These are phyloP conservation scores for Alternaria infectoria DNA, from an alignment of 2,329 filamentous ascomycete species.

Conservation along the genomic window DNA sequence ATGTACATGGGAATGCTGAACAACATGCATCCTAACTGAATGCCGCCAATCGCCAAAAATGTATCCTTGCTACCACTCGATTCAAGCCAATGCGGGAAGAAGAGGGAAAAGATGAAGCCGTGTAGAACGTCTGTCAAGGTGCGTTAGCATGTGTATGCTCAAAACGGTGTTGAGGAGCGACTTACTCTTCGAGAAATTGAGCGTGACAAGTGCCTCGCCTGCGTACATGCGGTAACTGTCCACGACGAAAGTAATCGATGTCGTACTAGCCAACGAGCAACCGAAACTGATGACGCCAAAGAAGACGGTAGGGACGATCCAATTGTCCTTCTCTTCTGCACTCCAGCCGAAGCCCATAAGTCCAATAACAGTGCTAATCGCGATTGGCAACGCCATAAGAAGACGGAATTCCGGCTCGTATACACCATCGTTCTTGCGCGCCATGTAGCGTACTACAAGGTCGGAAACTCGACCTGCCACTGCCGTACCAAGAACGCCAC, in stretches of 20 bases:
- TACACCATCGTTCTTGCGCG: constrained; percentile 84
- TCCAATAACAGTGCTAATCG: constrained; percentile 78
- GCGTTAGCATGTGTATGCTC: constrained; percentile 9
- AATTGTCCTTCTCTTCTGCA: constrained; percentile 73
- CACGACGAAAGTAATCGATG: constrained; percentile 90
- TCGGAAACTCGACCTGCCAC: constrained; percentile 90
- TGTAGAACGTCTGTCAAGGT: constrained; percentile 72
- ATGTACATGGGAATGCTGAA: constrained; percentile 91
- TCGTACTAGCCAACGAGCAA: constrained; percentile 87
- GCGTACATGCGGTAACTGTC: constrained; percentile 94
- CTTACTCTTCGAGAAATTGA: constrained; percentile 89
- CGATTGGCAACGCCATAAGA: constrained; percentile 75
- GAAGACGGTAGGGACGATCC: constrained; percentile 93
- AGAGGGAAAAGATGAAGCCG: constrained; percentile 85
- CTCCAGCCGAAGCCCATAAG: constrained; percentile 98
- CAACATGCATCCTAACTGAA: constrained; percentile 78
- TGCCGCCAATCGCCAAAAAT: constrained; percentile 82
- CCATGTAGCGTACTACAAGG: constrained; percentile 80
- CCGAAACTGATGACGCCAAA: constrained; percentile 93
- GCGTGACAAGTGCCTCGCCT: constrained; percentile 88
- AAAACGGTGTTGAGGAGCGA: constrained; percentile 7
- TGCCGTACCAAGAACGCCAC: constrained; percentile 78
- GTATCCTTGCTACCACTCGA: constrained; percentile 76
- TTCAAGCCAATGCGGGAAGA: constrained; percentile 73
- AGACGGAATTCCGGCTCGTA: constrained; percentile 86